Percentiles rank a stretch among this genome's conserved stretches.
Conservation (phyloP, 2,329 filamentous ascomycete genomes). For the Aureobasidium musti region DNA sequence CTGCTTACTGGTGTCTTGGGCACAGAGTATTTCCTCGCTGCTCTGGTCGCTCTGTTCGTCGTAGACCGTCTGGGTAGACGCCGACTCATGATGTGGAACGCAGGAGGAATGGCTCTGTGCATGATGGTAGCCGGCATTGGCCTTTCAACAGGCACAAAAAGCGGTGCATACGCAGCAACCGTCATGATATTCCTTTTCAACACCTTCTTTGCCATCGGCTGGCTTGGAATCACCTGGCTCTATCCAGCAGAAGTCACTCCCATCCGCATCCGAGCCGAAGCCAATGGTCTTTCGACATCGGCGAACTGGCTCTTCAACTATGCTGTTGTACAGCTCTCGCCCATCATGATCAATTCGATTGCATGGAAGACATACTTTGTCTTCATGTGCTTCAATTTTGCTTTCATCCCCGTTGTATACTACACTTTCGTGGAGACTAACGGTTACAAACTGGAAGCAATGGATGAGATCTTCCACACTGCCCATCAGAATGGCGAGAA, state of each 20-base stretch:
- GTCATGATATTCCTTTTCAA: slow-evolving; percentile 45
- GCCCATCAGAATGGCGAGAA: slow-evolving; percentile 39
- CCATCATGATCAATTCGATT: slow-evolving; percentile 60
- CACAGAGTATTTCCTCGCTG: slow-evolving; percentile 38
- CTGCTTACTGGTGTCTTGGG: slow-evolving; percentile 37
- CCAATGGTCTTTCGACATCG: slow-evolving; percentile 47
- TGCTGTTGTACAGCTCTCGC: slow-evolving; percentile 46
- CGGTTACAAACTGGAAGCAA: slow-evolving; percentile 37
- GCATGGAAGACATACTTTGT: slow-evolving; percentile 62
- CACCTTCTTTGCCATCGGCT: slow-evolving; percentile 43
- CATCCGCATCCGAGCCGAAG: slow-evolving; percentile 41
- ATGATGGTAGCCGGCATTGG: slow-evolving; percentile 34
- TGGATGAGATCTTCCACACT: slow-evolving; percentile 38
- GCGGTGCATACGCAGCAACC: slow-evolving; percentile 37
- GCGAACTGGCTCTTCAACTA: slow-evolving; percentile 64
- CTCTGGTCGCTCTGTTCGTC: slow-evolving; percentile 36
- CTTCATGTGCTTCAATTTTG: slow-evolving; percentile 63
- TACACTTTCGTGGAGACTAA: slow-evolving; percentile 37
- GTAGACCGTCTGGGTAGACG: slow-evolving; percentile 40
- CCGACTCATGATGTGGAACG: slow-evolving; percentile 37
- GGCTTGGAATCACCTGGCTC: slow-evolving; percentile 42
- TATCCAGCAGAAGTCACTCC: slow-evolving; percentile 43
- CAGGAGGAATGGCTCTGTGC: slow-evolving; percentile 34
- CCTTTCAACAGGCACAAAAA: not conserved
- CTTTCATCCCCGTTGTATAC: slow-evolving; percentile 54